Percentiles rank a stretch among this genome's conserved stretches.
Conservation (phyloP, 2,329 filamentous ascomycete species). For the Apiospora marii region DNA sequence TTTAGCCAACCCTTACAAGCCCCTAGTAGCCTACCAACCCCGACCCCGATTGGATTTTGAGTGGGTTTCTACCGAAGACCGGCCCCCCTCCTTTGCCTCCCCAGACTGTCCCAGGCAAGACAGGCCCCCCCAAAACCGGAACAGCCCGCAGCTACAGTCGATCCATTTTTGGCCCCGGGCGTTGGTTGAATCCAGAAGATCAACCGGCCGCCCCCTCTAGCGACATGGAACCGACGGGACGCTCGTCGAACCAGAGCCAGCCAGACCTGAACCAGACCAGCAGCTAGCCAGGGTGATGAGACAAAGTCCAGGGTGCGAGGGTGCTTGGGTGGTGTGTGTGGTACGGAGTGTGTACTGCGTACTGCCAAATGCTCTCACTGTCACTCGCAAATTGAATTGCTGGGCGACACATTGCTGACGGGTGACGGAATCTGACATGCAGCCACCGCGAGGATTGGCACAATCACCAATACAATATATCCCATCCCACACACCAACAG, state of each 20-base stretch:
- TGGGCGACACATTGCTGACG: not conserved
- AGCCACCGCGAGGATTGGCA: conserved; percentile 1
- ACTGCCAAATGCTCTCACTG: not conserved
- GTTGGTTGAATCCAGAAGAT: conserved; percentile 7
- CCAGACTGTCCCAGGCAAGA: not conserved
- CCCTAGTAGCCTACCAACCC: not conserved
- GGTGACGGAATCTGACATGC: conserved; percentile 21
- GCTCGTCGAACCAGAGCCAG: not conserved
- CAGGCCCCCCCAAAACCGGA: not conserved
- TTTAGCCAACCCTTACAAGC: not conserved
- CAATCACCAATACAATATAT: not conserved
- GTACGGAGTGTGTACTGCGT: not conserved
- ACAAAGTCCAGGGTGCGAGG: not conserved
- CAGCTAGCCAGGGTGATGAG: conserved; percentile 1
- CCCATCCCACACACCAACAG: not conserved
- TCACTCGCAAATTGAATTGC: not conserved
- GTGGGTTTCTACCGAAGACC: not conserved
- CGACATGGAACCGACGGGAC: not conserved
- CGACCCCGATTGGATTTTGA: not conserved
- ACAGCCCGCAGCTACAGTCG: conserved; percentile 14
- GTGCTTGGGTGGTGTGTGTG: not conserved
- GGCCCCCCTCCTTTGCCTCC: not conserved
- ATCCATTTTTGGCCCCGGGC: conserved; percentile 7
- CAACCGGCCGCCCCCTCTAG: not conserved
- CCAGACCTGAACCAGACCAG: not conserved